Evolutionary conservation across 1,284 basidiomycete genomes (phyloP).

Genomic region (Cutaneotrichosporon sp.): DNA sequence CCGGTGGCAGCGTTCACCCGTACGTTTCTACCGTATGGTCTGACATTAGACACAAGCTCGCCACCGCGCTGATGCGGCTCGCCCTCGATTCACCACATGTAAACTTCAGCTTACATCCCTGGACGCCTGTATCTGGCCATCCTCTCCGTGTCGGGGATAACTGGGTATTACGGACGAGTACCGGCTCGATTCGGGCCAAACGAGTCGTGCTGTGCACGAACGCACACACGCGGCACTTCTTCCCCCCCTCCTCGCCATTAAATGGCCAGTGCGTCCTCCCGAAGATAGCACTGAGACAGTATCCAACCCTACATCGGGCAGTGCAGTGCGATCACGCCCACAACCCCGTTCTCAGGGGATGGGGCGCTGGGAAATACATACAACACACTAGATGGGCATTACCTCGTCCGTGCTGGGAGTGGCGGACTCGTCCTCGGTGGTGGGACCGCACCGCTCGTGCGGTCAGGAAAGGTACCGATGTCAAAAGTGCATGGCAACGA

Average conservation of each 20-base stretch:
- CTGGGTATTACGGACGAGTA: slow-evolving; percentile 24
- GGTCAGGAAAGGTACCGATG: slow-evolving; percentile 13
- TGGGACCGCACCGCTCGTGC: slow-evolving; percentile 18
- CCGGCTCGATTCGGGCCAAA: slow-evolving; percentile 27
- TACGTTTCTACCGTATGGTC: slow-evolving; percentile 6
- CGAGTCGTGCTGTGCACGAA: slow-evolving; percentile 37
- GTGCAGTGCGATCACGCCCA: slow-evolving; percentile 36
- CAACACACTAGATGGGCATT: slow-evolving; percentile 29
- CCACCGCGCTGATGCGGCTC: slow-evolving; percentile 28
- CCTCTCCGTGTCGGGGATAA: slow-evolving; percentile 8
- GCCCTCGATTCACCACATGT: slow-evolving; percentile 24
- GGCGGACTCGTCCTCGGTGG: slow-evolving; percentile 29
- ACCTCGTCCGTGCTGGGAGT: slow-evolving; percentile 26
- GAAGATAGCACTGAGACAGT: slow-evolving; percentile 13
- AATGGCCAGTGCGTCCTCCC: slow-evolving; percentile 10
- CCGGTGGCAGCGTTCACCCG: slow-evolving; percentile 31
- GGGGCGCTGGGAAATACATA: slow-evolving; percentile 28
- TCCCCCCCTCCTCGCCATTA: slow-evolving; percentile 18
- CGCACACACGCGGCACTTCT: slow-evolving; percentile 36
- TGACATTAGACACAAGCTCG: slow-evolving; percentile 33
- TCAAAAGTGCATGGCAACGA: slow-evolving; percentile 19
- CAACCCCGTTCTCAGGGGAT: slow-evolving; percentile 26
- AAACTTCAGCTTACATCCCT: slow-evolving; percentile 28
- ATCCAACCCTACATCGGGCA: slow-evolving; percentile 29
- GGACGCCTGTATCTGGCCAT: slow-evolving; percentile 29